These are phyloP conservation scores for Kluyveromyces lactis DNA, from an alignment of 805 yeast genomes.

Conservation along the genomic window DNA sequence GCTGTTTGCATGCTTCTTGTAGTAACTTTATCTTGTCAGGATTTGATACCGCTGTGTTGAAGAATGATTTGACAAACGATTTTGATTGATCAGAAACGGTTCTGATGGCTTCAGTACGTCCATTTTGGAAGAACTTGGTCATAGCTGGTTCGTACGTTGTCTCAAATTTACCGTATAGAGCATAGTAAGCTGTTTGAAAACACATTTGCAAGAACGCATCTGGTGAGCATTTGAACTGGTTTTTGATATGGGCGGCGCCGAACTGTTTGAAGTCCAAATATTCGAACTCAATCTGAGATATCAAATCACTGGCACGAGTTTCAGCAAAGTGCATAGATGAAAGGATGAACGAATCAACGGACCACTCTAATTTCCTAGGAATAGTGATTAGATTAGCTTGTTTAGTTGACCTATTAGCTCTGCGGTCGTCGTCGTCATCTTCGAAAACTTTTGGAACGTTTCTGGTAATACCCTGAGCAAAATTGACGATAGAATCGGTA, in stretches of 20 bases:
- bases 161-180: constrained; percentile 86
- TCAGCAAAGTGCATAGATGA: constrained; percentile 84
- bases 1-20: constrained; percentile 62
- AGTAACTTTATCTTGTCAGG: constrained; percentile 51
- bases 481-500: constrained; percentile 80
- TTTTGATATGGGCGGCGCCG: constrained; percentile 71
- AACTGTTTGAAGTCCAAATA: constrained; percentile 60
- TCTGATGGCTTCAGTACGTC: constrained; percentile 88
- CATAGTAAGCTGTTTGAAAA: constrained; percentile 87
- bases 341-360: constrained; percentile 65
- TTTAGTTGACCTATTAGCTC: not conserved
- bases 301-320: constrained; percentile 77
- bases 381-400: constrained; percentile 46
- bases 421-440: constrained; percentile 8
- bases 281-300: constrained; percentile 81
- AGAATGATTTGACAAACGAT: constrained; percentile 74
- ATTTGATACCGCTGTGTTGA: constrained; percentile 53
- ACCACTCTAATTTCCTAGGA: constrained; percentile 88
- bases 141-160: constrained; percentile 94
- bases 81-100: constrained; percentile 77
- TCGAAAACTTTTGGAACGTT: constrained; percentile 33
- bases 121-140: constrained; percentile 83
- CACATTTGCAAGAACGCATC: constrained; percentile 94
- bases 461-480: constrained; percentile 75
- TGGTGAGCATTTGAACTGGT: constrained; percentile 75